Evolutionary conservation across 352 stramenopile genomes (phyloP).

Genomic region (Pythium guiyangense): DNA sequence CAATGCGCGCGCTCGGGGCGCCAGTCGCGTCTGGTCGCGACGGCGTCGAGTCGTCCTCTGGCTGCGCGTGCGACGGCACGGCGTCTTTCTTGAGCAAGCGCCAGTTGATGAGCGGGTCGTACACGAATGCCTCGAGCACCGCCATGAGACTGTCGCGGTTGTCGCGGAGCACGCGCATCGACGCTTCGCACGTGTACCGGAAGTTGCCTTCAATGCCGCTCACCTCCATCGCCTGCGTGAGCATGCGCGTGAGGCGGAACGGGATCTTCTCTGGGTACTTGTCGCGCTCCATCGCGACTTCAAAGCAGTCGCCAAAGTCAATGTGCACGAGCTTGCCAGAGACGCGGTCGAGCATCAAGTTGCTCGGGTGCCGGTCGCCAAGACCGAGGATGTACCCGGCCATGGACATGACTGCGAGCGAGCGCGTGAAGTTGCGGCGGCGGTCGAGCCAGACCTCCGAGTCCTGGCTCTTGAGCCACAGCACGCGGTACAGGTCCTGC

Average conservation of each 20-base stretch:
- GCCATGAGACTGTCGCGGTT: conserved; percentile 99
- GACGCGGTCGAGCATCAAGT: conserved; percentile 99
- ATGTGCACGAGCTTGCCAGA: conserved; percentile 99
- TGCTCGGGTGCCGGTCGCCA: conserved; percentile 99
- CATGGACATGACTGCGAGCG: conserved; percentile 99
- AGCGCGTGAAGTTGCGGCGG: conserved; percentile 97
- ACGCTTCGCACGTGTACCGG: conserved; percentile 97
- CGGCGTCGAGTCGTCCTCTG: conserved; percentile 29
- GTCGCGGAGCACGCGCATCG: conserved; percentile 97
- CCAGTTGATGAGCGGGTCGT: conserved; percentile 99
- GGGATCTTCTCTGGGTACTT: conserved; percentile 99
- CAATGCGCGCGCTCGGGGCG: neutral
- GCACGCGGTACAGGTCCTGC: conserved; percentile 98
- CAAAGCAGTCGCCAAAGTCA: conserved; percentile 98
- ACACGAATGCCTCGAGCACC: conserved; percentile 99
- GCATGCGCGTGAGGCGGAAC: conserved; percentile 99
- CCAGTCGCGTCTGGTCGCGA: conserved; percentile 4
- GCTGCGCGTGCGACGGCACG: conserved; percentile 68
- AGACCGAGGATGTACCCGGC: conserved; percentile 99
- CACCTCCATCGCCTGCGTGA: conserved; percentile 98
- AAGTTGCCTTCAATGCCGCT: conserved; percentile 99
- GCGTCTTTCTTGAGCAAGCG: conserved; percentile 90
- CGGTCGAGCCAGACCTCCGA: conserved; percentile 99
- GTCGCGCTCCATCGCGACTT: conserved; percentile 99
- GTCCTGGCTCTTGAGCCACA: conserved; percentile 99